These are phyloP conservation scores for Pyrenopolyporus hunteri DNA, from an alignment of 495 filamentous ascomycete genomes.

Conservation along the genomic window DNA sequence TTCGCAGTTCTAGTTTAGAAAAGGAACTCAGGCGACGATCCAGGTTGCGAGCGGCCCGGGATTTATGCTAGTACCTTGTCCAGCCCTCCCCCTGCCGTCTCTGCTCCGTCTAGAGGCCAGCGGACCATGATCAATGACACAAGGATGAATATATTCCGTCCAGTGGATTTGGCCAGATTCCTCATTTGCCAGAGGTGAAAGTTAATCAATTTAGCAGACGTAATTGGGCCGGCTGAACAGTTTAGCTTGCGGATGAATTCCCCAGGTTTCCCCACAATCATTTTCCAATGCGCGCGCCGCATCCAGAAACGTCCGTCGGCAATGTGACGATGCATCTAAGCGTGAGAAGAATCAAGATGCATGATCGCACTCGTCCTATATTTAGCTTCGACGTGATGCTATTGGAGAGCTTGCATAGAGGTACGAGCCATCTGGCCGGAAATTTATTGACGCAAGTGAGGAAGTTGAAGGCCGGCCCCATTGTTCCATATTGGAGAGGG, in stretches of 20 bases:
- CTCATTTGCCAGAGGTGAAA: conserved; percentile 23
- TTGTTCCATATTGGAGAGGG: not conserved
- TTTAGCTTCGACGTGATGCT: conserved; percentile 4
- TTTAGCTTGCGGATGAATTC: conserved; percentile 39
- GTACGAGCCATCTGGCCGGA: not conserved
- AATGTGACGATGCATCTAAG: conserved; percentile 17
- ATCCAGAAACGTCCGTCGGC: conserved; percentile 13
- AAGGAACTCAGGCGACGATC: conserved; percentile 32
- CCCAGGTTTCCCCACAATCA: conserved; percentile 37
- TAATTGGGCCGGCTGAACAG: conserved; percentile 36
- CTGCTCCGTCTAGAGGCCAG: not conserved
- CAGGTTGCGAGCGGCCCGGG: conserved; percentile 14
- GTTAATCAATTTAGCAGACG: conserved; percentile 25
- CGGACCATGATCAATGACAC: conserved; percentile 8
- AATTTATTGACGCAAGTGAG: not conserved
- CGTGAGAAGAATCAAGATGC: not conserved
- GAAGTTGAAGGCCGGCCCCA: not conserved
- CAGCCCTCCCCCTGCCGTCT: not conserved
- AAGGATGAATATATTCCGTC: conserved; percentile 31
- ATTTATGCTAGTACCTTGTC: conserved; percentile 36
- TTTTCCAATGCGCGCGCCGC: conserved; percentile 8
- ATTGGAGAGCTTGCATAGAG: not conserved
- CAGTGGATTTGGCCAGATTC: conserved; percentile 31
- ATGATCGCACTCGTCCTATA: conserved; percentile 7
- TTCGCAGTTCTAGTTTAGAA: conserved; percentile 11